Percentiles rank a stretch among this genome's conserved stretches.
Evolutionary conservation across 345 rosid species (phyloP).

Genomic region (Linum tenue): DNA sequence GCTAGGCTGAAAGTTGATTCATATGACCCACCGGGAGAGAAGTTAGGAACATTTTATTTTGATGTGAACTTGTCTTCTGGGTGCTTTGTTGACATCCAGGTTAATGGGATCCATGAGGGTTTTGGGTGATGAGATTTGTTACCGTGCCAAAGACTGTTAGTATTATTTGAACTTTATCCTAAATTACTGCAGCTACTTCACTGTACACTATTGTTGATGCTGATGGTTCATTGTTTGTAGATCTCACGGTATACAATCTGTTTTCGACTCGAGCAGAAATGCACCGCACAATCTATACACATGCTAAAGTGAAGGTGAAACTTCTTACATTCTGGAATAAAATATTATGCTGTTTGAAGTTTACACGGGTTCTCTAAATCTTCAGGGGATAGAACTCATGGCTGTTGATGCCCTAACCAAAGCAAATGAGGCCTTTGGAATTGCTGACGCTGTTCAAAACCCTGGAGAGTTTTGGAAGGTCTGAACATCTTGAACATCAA

Average conservation of each 20-base stretch:
- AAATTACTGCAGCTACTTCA: background rate
- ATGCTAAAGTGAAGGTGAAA: constrained; percentile 88
- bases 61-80: background rate
- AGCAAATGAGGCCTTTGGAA: constrained; percentile 54
- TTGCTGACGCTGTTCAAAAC: constrained; percentile 55
- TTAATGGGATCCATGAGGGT: constrained; percentile 88
- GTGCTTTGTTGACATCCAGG: constrained; percentile 29
- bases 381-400: constrained; percentile 92
- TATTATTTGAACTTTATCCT: constrained; percentile 16
- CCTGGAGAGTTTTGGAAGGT: constrained; percentile 95
- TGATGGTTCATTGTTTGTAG: constrained; percentile 26
- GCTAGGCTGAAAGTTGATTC: constrained; percentile 7
- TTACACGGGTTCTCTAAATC: background rate
- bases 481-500: constrained; percentile 10
- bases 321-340: background rate
- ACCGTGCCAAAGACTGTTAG: constrained; percentile 88
- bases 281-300: constrained; percentile 81
- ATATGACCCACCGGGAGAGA: background rate
- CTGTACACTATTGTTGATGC: constrained; percentile 9
- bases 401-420: constrained; percentile 75
- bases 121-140: constrained; percentile 85
- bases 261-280: constrained; percentile 90
- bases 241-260: constrained; percentile 71
- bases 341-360: no score
- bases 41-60: background rate